Percentiles rank a stretch among this genome's conserved stretches.
Conservation (phyloP, 192 early-diverging fungal genomes). For the Umbelopsis ramanniana region DNA sequence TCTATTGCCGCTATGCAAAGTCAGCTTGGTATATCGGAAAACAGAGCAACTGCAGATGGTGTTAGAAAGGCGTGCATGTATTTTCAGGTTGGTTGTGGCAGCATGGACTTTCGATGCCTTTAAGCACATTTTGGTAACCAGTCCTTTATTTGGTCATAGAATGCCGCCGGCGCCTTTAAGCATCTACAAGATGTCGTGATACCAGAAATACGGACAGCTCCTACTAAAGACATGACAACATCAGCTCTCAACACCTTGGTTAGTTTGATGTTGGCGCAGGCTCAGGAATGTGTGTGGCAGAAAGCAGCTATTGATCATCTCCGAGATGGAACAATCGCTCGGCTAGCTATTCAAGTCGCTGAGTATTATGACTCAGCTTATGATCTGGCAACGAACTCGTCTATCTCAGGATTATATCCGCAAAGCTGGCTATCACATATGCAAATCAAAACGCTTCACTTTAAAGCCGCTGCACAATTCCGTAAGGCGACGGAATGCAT, state of each 20-base stretch:
- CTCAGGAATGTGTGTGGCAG: constrained; percentile 93
- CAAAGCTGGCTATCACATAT: constrained; percentile 70
- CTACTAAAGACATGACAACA: constrained; percentile 72
- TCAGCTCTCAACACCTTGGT: constrained; percentile 68
- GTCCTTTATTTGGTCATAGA: constrained; percentile 38
- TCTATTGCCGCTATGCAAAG: constrained; percentile 88
- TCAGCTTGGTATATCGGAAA: constrained; percentile 74
- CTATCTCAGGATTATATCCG: constrained; percentile 57
- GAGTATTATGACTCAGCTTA: constrained; percentile 72
- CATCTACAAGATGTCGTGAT: constrained; percentile 62
- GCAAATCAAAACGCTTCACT: constrained; percentile 76
- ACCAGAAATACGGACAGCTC: constrained; percentile 65
- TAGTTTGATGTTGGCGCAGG: constrained; percentile 89
- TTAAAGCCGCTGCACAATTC: constrained; percentile 77
- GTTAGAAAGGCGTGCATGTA: constrained; percentile 75
- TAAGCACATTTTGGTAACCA: no score
- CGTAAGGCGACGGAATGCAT: constrained; percentile 77
- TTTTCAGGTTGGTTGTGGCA: constrained; percentile 65
- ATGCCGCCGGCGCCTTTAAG: constrained; percentile 79
- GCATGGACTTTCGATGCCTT: no score
- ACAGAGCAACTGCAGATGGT: constrained; percentile 72
- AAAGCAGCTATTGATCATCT: constrained; percentile 82
- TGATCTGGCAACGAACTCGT: constrained; percentile 65
- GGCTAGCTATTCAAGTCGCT: constrained; percentile 76
- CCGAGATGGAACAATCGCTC: constrained; percentile 77